These are phyloP conservation scores for Septoria linicola DNA, from an alignment of 2,329 filamentous ascomycete genomes.

Conservation along the genomic window DNA sequence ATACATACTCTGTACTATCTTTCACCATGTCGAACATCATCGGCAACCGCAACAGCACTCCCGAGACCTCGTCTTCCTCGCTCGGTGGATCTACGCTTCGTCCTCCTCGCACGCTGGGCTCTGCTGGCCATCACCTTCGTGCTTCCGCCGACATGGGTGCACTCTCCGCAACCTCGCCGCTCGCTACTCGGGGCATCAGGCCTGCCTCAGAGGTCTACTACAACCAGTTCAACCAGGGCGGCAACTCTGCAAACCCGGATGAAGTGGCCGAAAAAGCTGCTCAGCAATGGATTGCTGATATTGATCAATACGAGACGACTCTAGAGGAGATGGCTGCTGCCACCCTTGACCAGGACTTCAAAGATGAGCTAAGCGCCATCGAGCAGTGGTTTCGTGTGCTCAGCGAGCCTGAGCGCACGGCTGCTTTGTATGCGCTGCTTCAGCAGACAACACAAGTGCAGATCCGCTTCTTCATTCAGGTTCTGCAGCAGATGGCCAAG, in stretches of 20 bases:
- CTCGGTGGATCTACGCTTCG: constrained; percentile 70
- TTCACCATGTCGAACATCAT: constrained; percentile 51
- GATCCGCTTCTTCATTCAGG: constrained; percentile 98
- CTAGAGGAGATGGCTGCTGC: constrained; percentile 98
- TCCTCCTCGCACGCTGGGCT: constrained; percentile 65
- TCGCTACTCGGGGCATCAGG: constrained; percentile 75
- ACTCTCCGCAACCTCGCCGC: constrained; percentile 63
- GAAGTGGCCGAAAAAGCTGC: constrained; percentile 91
- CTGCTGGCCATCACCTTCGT: constrained; percentile 77
- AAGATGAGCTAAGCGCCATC: constrained; percentile 97
- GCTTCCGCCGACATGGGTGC: constrained; percentile 95
- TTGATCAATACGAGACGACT: constrained; percentile 98
- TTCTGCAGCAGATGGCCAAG: constrained; percentile 98
- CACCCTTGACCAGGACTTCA: constrained; percentile 98
- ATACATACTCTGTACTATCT: constrained; percentile 9
- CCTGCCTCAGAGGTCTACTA: constrained; percentile 93
- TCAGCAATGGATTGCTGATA: constrained; percentile 98
- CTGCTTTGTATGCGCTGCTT: constrained; percentile 88
- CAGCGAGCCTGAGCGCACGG: constrained; percentile 93
- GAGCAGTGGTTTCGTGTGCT: constrained; percentile 99
- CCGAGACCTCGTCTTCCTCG: constrained; percentile 79
- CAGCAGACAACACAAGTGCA: constrained; percentile 99
- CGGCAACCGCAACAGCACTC: constrained; percentile 91
- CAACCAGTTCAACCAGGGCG: constrained; percentile 69
- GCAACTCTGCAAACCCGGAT: constrained; percentile 67